Evolutionary conservation across 352 stramenopile genomes (phyloP), one percentile per base, ranked within the genome.

Genomic region (Aphanomyces cochlioides): DNA sequence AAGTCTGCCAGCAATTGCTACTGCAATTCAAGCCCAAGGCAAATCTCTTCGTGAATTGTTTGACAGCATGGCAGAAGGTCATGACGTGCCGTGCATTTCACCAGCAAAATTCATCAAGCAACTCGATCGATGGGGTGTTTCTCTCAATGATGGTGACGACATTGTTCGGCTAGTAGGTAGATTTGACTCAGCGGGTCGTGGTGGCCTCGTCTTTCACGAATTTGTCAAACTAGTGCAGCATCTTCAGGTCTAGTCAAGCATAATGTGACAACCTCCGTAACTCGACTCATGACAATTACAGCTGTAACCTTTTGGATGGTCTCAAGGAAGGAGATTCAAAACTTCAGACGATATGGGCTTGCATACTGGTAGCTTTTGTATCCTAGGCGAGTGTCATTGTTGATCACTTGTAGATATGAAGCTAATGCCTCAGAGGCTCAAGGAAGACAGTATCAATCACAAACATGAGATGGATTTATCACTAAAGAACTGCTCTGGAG

Each of bases 171-270:
- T 69, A 15, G 7, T 69, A 0, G 41, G 43, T 12, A 12, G 15
- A 8, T 69, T 47, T 28, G 63, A 69, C 36, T 59, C 40, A 37
- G 59, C 13, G 5, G 63, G 63, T 7, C 34, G 17, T 12, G 63
- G 63, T 7, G 17, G 43, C 6, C 41, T 69, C 36, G 63, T 17
- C 7, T 21, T 48, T 6, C 41, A 69, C 36, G 63, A 69, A 60
- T 69, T 69, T 36, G 40, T 69, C 3, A 15, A 13, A 21, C 37
- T 69, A 12, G 17, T 50, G 43, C 43, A 50, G 10, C 10, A 12
- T n/a, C 17, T 12, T 50, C 43, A n/a, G 28, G 28, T 28, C 28
- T 28, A 28, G 28, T 28, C 28, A 0, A 28, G 28, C 28, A 28
- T 28, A 28, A 28, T 2, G 28, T 28, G 2, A 28, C 28, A 28